Evolutionary conservation across 495 filamentous ascomycete species (phyloP), one percentile per base, ranked within the genome.

Genomic region (Chaetomium fimeti): DNA sequence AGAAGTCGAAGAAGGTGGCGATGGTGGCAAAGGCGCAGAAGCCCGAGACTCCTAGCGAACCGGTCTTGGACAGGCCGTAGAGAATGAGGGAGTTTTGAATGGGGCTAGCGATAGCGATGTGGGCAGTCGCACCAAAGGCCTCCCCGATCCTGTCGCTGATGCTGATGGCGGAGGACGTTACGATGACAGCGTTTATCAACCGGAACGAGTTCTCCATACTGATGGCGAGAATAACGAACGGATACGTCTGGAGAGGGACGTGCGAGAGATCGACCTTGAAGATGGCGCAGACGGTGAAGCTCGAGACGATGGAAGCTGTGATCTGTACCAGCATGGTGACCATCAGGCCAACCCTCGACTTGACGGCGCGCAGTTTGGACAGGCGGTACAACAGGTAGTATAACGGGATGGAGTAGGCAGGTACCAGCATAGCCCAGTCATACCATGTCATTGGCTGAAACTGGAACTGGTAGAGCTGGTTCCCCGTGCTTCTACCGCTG

Each of bases 191-290:
- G 66, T 91, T 90, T 67, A 91, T 88, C 57, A 91, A 79, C 40
- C 87, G 80, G 71, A 90, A 84, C 63, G 88, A 88, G 67, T 91
- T 90, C 65, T 90, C 87, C 52, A 90, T 75, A 56, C 89, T 89
- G 72, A 89, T 85, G 38, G 82, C 81, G 45, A 91, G 78, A 16
- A 90, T 80, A n/a, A 90, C 87, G 11, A 89, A 81, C 0, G 89
- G 89, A 73, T 89, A 91, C 29, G 83, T 82, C 48, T 84, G 80
- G 64, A 78, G 78, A 5, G 85, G 85, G 57, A 88, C 78, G 57
- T 82, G 79, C 45, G 85, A 87, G 3, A 88, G 76, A 57, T 87
- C 83, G 60, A 87, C 76, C 63, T 85, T 84, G 59, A 87, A 75
- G 38, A 87, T 79, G 47, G 84, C 85, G 65, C 86, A 85, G 56